A percentile compares a stretch with the other conserved stretches of the same genome.
phyloP scores from a whole-genome alignment of 2,329 filamentous ascomycete species.

The Tolypocladium pustulatum region DNA sequence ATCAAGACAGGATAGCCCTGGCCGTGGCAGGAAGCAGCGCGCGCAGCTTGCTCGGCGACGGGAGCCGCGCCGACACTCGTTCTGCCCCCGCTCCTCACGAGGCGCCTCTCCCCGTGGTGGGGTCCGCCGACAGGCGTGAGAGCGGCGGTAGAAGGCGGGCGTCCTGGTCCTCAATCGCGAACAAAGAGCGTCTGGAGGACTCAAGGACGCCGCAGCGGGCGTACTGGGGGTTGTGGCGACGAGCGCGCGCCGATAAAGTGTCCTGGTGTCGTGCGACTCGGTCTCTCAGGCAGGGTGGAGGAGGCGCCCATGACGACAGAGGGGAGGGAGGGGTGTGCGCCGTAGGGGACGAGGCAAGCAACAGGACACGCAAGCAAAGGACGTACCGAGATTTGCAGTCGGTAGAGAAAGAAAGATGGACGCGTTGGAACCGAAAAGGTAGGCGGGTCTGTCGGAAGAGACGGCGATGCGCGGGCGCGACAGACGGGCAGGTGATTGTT shows the following conservation, averaged over 20 bases:
- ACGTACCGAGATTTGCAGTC: slow-evolving; percentile 5
- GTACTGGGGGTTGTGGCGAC: neutral
- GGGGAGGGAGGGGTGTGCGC: slow-evolving; percentile 20
- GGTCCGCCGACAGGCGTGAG: neutral
- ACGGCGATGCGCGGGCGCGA: slow-evolving; percentile 9
- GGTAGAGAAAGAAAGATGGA: neutral
- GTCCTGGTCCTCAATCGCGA: neutral
- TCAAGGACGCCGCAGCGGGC: neutral
- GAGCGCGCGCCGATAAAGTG: neutral
- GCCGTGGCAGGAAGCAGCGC: neutral
- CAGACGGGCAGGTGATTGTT: slow-evolving; percentile 5
- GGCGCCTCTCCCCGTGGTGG: neutral
- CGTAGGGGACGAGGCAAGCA: slow-evolving; percentile 4
- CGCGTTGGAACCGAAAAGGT: neutral
- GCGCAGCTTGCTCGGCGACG: neutral
- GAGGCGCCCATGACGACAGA: slow-evolving; percentile 29
- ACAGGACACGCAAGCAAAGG: slow-evolving; percentile 2
- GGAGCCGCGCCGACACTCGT: neutral
- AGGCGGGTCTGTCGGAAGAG: slow-evolving; percentile 4
- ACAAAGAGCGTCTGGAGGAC: neutral
- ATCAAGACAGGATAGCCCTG: neutral
- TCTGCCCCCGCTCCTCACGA: neutral
- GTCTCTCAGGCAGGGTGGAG: slow-evolving; percentile 5
- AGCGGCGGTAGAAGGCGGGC: neutral
- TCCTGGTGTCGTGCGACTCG: neutral